phyloP scores from a whole-genome alignment of 148 eudicot genomes.

The Camellia sinensis region DNA sequence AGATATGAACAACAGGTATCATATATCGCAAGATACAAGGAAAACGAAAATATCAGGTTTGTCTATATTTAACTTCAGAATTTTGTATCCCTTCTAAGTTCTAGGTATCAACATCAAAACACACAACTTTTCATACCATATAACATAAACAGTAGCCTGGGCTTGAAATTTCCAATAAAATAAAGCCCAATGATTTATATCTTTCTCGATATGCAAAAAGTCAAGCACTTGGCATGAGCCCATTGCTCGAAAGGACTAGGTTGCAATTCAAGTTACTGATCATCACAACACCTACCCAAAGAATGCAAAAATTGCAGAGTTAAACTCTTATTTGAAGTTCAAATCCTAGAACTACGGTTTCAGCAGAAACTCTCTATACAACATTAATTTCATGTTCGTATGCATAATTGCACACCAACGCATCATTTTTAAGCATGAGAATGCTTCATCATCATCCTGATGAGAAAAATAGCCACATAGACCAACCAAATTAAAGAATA shows the following conservation, averaged over 20 bases:
- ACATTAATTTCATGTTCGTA: no score
- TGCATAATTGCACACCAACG: no score
- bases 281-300: background rate
- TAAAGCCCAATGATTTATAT: background rate
- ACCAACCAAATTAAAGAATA: background rate
- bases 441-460: no score
- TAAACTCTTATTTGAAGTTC: background rate
- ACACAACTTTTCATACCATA: background rate
- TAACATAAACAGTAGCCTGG: background rate
- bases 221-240: background rate
- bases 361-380: background rate
- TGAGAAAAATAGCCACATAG: no score
- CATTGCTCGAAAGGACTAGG: background rate
- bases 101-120: background rate
- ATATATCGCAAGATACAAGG: background rate
- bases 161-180: background rate
- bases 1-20: no score
- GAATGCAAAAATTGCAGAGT: background rate
- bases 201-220: background rate
- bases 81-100: background rate
- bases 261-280: background rate
- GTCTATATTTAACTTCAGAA: background rate
- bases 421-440: no score
- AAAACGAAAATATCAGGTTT: background rate
- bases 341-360: background rate